phyloP scores from a whole-genome alignment of 176 grass and related monocot genomes.

The Calamus simplicifolius region DNA sequence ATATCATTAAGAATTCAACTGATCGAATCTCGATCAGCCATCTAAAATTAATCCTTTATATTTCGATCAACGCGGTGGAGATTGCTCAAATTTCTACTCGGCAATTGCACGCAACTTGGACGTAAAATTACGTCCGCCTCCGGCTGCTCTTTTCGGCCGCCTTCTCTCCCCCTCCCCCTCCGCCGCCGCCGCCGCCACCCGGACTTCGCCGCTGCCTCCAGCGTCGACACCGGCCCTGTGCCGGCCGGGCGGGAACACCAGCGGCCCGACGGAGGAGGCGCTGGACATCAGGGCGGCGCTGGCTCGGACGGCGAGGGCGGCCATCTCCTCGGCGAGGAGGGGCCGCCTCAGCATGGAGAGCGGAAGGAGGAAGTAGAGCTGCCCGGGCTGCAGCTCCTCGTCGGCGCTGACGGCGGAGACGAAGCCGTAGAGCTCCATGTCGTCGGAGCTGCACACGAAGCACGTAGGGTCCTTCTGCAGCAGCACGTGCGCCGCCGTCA shows the following conservation, averaged over 20 bases:
- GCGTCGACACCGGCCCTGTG: not conserved
- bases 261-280: slow-evolving; percentile 18
- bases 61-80: too few relatives aligned
- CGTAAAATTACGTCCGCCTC: slow-evolving; percentile 34
- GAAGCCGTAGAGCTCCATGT: slow-evolving; percentile 37
- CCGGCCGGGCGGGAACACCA: slow-evolving; percentile 36
- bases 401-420: slow-evolving; percentile 3
- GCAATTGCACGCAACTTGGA: slow-evolving; percentile 52
- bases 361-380: too few relatives aligned
- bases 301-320: slow-evolving; percentile 52
- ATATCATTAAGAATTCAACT: too few relatives aligned
- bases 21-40: too few relatives aligned
- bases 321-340: not conserved
- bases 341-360: too few relatives aligned
- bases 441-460: slow-evolving; percentile 61
- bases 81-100: slow-evolving; percentile 15
- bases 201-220: not conserved
- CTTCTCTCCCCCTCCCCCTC: slow-evolving; percentile 3
- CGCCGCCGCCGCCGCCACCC: not conserved
- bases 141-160: not conserved
- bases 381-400: slow-evolving; percentile 15
- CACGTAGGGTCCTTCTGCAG: not conserved
- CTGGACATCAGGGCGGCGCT: slow-evolving; percentile 42
- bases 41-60: too few relatives aligned
- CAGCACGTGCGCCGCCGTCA: slow-evolving; percentile 23